Base-by-base conservation (phyloP, 1,284 basidiomycete genomes). In the Tausonia pullulans region DNA sequence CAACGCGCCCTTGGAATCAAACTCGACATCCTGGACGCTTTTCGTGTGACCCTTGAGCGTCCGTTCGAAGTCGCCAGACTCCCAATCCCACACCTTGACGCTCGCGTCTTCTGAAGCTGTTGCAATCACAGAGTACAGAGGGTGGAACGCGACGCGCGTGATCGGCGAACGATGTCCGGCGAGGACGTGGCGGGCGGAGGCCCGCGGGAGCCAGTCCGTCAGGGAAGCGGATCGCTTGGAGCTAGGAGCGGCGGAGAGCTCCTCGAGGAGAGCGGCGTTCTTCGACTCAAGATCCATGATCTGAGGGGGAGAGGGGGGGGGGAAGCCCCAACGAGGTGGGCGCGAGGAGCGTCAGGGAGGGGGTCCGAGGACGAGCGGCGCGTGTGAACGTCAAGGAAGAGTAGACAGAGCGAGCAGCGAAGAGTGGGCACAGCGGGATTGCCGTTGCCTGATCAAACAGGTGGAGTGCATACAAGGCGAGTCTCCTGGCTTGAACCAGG, bases 51-150 rank as follows among this genome's bases (percentile, higher is more conserved):
- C 90, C 76, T 94, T 95, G 66, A 95, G 77, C 7, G 92, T 94
- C 66, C 88, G 78, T 74, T 95, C 92, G 71, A 93, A 88, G 69
- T 94, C 91, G 41, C 91, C 91, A 50, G 88, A 88, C 74, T 95
- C 91, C 90, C 91, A 95, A 73, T 95, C 91, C 90, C 91, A 94
- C 60, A 95, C 84, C 78, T 94, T 94, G 70, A 94, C 82, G 2
- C 85, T 90, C 49, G 87, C 81, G 72, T 95, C 91, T 72, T 93
- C 91, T 70, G 87, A 88, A 5, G 89, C 90, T 44, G 86, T 87
- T 9, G 88, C 91, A 45, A 94, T 75, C 13, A 88, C 79, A 51
- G 86, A 90, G 78, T 90, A 94, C 44, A 84, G 80, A 0, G 91
- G 92, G 74, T 95, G 91, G 74, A 95, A 95, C 3, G 88, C 83